Evolutionary conservation across 2,329 filamentous ascomycete species (phyloP), one percentile per base, ranked within the genome.

Genomic region (Colletotrichum sp.): DNA sequence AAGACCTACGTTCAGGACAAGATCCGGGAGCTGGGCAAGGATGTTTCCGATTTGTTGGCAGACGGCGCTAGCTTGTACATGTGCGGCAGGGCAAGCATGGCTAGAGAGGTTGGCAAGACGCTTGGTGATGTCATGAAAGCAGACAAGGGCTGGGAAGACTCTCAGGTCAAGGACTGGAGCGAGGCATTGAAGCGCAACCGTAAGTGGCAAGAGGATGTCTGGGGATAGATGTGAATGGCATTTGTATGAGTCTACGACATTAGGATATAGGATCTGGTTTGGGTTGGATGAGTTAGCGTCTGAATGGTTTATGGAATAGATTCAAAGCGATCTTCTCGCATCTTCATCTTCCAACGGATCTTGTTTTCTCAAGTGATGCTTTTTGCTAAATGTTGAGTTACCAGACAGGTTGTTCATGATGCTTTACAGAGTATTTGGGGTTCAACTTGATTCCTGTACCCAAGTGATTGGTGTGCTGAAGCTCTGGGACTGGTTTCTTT

Each of bases 141-240:
- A 27, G 77, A 78, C 44, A 85, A 84, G 74, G 81, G 80, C 2
- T 86, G 87, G 84, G 80, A 78, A 16, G 86, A 88, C 22, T 78
- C 74, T 8, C 83, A 87, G 60, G 82, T 85, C 16, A 86, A 86
- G 70, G 82, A 83, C 67, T 90, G 88, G 88, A 84, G 82, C 28
- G 87, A 88, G 77, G 83, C 80, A 19, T 80, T 88, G 52, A 90
- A 88, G 84, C 87, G 85, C 78, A 83, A 84, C 32, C 86, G 84
- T n/a, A 89, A 88, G 79, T 90, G 88, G 88, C 86, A 86, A 78
- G 88, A 90, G 78, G 88, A 90, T 84, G 88, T 90, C 59, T 90
- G 88, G 88, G 86, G 86, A 27, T 88, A 70, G 59, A 32, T 36
- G 15, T 25, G 25, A 0, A 32, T 34, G 19, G 7, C 12, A 22